A percentile compares a stretch with the other conserved stretches of the same genome.
Evolutionary conservation across 352 stramenopile species (phyloP).

Genomic region (Phytophthora sansomeana): DNA sequence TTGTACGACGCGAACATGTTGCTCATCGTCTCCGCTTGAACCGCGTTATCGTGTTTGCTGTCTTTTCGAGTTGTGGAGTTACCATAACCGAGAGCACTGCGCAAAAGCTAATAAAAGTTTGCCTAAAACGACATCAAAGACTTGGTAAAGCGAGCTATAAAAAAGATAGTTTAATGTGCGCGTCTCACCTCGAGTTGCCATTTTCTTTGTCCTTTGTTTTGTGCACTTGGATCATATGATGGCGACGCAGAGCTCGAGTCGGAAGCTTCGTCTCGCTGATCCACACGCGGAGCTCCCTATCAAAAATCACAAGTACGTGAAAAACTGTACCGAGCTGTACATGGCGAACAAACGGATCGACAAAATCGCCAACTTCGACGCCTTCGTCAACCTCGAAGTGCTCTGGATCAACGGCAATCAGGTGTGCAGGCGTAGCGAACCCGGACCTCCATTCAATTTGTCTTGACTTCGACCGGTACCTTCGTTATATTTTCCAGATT

Average conservation of each 20-base stretch:
- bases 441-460: neutral
- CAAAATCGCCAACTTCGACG: slow-evolving; percentile 83
- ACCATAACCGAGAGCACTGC: neutral
- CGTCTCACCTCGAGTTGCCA: neutral
- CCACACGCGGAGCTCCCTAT: slow-evolving; percentile 82
- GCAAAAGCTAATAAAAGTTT: slow-evolving; percentile 22
- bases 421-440: slow-evolving; percentile 30
- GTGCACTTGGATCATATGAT: slow-evolving; percentile 9
- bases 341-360: slow-evolving; percentile 82
- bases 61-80: slow-evolving; percentile 17
- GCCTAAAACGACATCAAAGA: slow-evolving; percentile 19
- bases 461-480: neutral
- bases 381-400: slow-evolving; percentile 90
- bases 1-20: slow-evolving; percentile 77
- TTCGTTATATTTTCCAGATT: slow-evolving; percentile 42
- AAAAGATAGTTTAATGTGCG: slow-evolving; percentile 22
- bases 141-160: slow-evolving; percentile 14
- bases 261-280: slow-evolving; percentile 59
- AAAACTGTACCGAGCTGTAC: slow-evolving; percentile 90
- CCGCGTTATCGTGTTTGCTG: slow-evolving; percentile 3
- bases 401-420: slow-evolving; percentile 92
- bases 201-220: neutral
- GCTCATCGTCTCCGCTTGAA: slow-evolving; percentile 3
- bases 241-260: slow-evolving; percentile 10
- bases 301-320: slow-evolving; percentile 92